Evolutionary conservation across 2,329 filamentous ascomycete genomes (phyloP).

Genomic region (Neonectria punicea): DNA sequence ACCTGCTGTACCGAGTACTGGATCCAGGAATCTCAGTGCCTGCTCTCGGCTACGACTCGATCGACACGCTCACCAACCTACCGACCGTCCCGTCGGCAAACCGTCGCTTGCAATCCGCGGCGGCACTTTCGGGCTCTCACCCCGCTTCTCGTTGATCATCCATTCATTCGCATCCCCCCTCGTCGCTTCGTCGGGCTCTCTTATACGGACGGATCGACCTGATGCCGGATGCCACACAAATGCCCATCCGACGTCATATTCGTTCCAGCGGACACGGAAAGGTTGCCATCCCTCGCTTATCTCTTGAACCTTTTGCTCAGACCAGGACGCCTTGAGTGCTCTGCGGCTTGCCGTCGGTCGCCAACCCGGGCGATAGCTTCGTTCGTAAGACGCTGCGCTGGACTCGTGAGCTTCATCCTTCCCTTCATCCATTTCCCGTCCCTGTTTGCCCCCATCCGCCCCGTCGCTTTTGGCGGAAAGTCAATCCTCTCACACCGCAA

Average conservation of each 20-base stretch:
- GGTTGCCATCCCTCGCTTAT: slow-evolving; percentile 2
- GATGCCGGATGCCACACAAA: neutral
- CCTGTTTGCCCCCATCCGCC: neutral
- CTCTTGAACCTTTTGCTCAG: neutral
- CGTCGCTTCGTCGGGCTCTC: neutral
- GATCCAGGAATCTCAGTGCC: neutral
- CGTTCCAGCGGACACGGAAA: neutral
- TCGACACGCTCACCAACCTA: slow-evolving; percentile 8
- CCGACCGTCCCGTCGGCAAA: slow-evolving; percentile 11
- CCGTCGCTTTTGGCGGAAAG: neutral
- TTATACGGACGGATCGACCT: neutral
- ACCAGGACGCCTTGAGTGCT: neutral
- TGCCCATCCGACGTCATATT: neutral
- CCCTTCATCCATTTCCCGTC: neutral
- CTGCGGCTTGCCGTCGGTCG: neutral
- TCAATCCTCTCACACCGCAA: slow-evolving; percentile 16
- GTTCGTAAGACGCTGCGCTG: neutral
- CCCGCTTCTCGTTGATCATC: neutral
- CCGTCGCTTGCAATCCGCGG: slow-evolving; percentile 2
- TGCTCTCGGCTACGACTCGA: neutral
- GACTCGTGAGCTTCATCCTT: neutral
- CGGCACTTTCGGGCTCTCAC: slow-evolving; percentile 5
- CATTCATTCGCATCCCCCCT: neutral
- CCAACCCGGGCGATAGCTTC: neutral
- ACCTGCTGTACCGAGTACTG: neutral